Evolutionary conservation across 2,329 filamentous ascomycete species (phyloP), one percentile per base, ranked within the genome.

Genomic region (Didymellaceae sp.): DNA sequence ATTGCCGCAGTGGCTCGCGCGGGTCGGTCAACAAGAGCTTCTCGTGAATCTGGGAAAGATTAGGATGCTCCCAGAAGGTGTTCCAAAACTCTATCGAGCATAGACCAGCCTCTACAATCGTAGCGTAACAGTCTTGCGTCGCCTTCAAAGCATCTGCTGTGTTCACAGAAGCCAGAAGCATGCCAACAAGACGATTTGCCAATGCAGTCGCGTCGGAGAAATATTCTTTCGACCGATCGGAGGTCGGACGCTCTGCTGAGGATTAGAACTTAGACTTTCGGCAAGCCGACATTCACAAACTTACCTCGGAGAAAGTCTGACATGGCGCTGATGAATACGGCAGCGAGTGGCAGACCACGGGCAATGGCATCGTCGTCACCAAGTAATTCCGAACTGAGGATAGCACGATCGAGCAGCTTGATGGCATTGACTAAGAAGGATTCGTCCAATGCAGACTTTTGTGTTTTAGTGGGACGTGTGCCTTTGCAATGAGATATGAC

Each of bases 281-380:
- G 40, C 40, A 37, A 6, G 11, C 37, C 34, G 33, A 16, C 14
- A 26, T 14, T 21, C 3, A 20, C 32, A 35, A 18, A 52, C 57
- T 44, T 63, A 68, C 70, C 70, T 66, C 66, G 68, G 10, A 74
- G 59, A 28, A 74, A 70, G 17, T 67, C 63, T 4, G 72, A 38
- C 22, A 73, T 62, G 8, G 65, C 60, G 16, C 49, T 50, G 5
- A 71, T 62, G 6, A 73, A 44, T 2, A 66, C 60, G 22, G 61
- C 59, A 6, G 67, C 65, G 17, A 74, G 52, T 35, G 62, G 52
- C 6, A 68, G 37, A 48, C 65, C 61, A 16, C 62, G 56, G 8
- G 55, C 54, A n/a, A 46, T 46, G 4, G 57, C 55, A 7, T 66
- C 46, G 1, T 63, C 52, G 13, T 61, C 46, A 16, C 56, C 54